Percentiles rank a stretch among this genome's conserved stretches.
Conservation (phyloP, 2,329 filamentous ascomycete genomes). For the Esteya vermicola region DNA sequence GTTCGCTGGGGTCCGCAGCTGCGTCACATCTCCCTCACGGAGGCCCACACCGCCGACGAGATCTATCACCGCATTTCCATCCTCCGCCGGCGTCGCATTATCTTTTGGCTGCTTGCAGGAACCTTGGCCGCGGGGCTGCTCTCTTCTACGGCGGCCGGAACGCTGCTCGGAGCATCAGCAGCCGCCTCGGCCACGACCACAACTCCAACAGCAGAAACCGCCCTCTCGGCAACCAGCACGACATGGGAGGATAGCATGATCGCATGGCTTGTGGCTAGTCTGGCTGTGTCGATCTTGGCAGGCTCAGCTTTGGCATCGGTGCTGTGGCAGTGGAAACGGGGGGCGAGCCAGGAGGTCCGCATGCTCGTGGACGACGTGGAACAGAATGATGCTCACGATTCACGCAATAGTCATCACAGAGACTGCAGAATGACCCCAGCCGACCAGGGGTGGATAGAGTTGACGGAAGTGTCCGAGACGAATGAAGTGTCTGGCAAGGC, state of each 20-base stretch:
- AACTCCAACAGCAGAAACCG: too few species aligned
- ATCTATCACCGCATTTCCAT: background rate
- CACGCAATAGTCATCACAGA: background rate
- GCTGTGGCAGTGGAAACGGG: background rate
- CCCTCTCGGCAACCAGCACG: too few species aligned
- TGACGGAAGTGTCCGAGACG: background rate
- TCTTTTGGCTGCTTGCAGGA: slow-evolving; percentile 5
- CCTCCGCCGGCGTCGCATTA: background rate
- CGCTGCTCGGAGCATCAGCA: slow-evolving; percentile 1
- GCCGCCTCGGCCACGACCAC: too few species aligned
- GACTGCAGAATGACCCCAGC: too few species aligned
- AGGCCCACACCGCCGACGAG: slow-evolving; percentile 6
- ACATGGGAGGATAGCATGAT: slow-evolving; percentile 2
- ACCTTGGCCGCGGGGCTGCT: slow-evolving; percentile 1
- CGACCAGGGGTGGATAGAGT: too few species aligned
- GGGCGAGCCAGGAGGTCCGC: background rate
- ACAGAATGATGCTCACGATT: background rate
- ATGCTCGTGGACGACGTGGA: too few species aligned
- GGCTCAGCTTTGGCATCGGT: background rate
- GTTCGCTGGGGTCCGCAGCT: slow-evolving; percentile 5
- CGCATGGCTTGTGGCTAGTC: slow-evolving; percentile 6
- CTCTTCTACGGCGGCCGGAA: slow-evolving; percentile 4
- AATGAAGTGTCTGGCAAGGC: background rate
- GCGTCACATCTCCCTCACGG: slow-evolving; percentile 4
- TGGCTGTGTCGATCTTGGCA: background rate